phyloP scores from a whole-genome alignment of 805 yeast genomes.

The Komagataella ulmi region DNA sequence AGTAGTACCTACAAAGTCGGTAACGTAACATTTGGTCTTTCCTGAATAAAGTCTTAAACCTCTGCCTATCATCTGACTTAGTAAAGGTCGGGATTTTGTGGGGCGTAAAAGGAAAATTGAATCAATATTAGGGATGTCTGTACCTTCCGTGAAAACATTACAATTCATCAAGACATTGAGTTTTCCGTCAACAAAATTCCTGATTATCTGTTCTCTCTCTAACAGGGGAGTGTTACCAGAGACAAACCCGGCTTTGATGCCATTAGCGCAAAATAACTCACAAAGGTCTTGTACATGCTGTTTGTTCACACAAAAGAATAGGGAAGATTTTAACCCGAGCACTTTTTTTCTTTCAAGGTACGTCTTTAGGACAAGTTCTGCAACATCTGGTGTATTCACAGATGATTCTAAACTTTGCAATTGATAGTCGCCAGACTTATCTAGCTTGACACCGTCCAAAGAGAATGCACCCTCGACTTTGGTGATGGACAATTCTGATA shows the following conservation, averaged over 20 bases:
- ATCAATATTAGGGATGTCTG: conserved; percentile 86
- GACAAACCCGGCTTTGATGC: conserved; percentile 59
- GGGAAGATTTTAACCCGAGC: conserved; percentile 39
- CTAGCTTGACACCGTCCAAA: conserved; percentile 12
- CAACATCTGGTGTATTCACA: conserved; percentile 41
- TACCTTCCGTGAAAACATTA: conserved; percentile 87
- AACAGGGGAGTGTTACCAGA: conserved; percentile 47
- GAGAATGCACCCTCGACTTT: conserved; percentile 30
- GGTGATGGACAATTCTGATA: conserved; percentile 57
- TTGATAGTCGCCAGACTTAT: conserved; percentile 38
- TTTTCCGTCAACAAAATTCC: conserved; percentile 46
- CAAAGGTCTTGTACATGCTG: conserved; percentile 47
- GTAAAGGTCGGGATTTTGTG: conserved; percentile 55
- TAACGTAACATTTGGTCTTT: conserved; percentile 56
- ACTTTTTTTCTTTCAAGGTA: conserved; percentile 30
- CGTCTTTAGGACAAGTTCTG: conserved; percentile 39
- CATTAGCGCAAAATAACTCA: conserved; percentile 37
- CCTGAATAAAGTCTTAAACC: conserved; percentile 57
- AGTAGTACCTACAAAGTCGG: conserved; percentile 65
- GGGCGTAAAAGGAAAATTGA: conserved; percentile 71
- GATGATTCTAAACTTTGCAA: conserved; percentile 33
- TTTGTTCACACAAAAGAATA: conserved; percentile 69
- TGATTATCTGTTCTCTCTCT: conserved; percentile 37
- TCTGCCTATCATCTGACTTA: conserved; percentile 85
- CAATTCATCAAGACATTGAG: conserved; percentile 75